These are phyloP conservation scores for Oldenlandia corymbosa DNA, from an alignment of 257 asterid genomes.

Conservation along the genomic window DNA sequence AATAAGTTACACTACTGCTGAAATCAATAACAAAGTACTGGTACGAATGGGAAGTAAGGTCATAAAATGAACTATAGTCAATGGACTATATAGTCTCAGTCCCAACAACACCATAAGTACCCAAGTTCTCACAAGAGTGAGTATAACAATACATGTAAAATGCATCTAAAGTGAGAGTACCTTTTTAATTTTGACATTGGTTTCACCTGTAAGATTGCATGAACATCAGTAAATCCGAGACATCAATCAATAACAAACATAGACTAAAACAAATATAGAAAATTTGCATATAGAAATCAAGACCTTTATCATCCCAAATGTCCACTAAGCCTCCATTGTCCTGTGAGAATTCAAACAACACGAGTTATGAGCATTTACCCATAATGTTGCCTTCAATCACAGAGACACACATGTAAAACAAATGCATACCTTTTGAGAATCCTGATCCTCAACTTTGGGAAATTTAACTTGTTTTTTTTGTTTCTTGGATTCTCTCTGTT, in stretches of 20 bases:
- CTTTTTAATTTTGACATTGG: conserved; percentile 41
- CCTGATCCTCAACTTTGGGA: conserved; percentile 24
- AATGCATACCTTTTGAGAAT: conserved; percentile 35
- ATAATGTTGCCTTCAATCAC: background rate
- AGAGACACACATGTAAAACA: background rate
- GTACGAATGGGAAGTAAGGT: too few relatives aligned
- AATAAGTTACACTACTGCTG: background rate
- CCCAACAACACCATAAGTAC: too few relatives aligned
- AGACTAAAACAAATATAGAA: background rate
- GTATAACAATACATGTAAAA: too few relatives aligned
- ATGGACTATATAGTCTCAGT: too few relatives aligned
- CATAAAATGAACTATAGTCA: too few relatives aligned
- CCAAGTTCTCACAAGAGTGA: too few relatives aligned
- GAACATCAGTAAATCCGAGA: background rate
- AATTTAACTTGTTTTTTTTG: conserved; percentile 33
- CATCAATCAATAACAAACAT: background rate
- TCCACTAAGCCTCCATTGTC: conserved; percentile 43
- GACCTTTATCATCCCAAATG: conserved; percentile 66
- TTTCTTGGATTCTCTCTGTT: conserved; percentile 53
- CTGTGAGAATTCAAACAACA: conserved; percentile 25
- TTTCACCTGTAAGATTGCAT: conserved; percentile 46
- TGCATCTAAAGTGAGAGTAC: too few relatives aligned
- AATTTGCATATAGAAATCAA: background rate
- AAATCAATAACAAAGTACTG: background rate
- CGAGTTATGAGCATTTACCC: background rate